Evolutionary conservation across 2,329 filamentous ascomycete species (phyloP), one percentile per base, ranked within the genome.

Genomic region (Akanthomyces muscarius): DNA sequence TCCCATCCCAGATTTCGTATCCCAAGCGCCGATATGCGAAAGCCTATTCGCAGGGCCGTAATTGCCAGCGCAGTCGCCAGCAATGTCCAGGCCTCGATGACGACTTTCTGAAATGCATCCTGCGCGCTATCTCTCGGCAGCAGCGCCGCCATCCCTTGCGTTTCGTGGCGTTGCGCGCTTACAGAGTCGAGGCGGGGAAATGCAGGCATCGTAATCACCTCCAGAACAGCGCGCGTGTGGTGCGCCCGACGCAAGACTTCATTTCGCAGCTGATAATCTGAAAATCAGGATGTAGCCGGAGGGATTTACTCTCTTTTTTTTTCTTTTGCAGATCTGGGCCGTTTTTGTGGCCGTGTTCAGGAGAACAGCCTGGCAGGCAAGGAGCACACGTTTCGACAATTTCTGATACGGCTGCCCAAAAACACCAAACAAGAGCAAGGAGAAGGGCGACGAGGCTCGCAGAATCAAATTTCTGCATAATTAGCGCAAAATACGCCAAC

Each of bases 21-120:
- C 18, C 61, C 61, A 4, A 63, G 47, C 6, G 55, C 30, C 41
- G 61, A 58, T 47, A 63, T 53, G 11, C 61, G 47, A 36, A 63
- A 51, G 13, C 38, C n/a, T 1, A 53, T 36, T 11, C 61, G 47
- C 5, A 59, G 23, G 11, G 25, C 47, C 1, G 61, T 63, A 21
- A 63, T 16, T 7, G 30, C 16, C 47, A 63, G 18, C 18, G 54
- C 55, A 5, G 41, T 16, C 4, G 61, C 16, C 11, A 63, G 41
- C 38, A 63, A 42, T 6, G 61, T 16, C 61, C 55, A 63, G 2
- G 55, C 48, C 38, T 63, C 61, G 48, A 59, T n/a, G 6, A 21
- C 36, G 10, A 63, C 47, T n/a, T 38, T 58, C 4, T 51, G 28
- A 54, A 63, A 63, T 2, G 28, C 55, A 5, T 38, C 48, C 18